Percentiles rank a stretch among this genome's conserved stretches.
Conservation (phyloP, 371 early-diverging fungal genomes). For the Lichtheimia ramosa region DNA sequence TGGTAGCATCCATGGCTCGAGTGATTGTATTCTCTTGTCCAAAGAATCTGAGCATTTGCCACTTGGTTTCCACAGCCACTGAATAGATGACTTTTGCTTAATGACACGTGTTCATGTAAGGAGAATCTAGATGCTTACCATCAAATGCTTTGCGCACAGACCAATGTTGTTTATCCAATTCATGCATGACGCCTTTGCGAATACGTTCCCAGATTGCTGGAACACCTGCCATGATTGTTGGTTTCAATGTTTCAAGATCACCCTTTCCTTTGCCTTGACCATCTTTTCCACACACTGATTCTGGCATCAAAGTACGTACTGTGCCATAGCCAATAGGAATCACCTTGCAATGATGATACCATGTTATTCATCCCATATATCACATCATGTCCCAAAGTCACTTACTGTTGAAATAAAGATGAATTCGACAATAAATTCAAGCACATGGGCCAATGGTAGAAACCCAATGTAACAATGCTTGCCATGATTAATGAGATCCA, state of each 20-base stretch:
- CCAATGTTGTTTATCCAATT: slow-evolving; percentile 66
- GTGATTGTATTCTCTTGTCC: slow-evolving; percentile 65
- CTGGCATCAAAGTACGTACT: slow-evolving; percentile 79
- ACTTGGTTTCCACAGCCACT: slow-evolving; percentile 72
- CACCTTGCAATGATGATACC: slow-evolving; percentile 31
- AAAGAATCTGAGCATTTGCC: slow-evolving; percentile 58
- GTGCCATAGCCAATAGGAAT: slow-evolving; percentile 82
- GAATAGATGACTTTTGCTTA: neutral
- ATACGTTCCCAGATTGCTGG: slow-evolving; percentile 91
- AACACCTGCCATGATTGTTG: slow-evolving; percentile 90
- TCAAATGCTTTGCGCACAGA: slow-evolving; percentile 53
- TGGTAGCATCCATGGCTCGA: slow-evolving; percentile 66
- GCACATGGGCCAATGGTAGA: slow-evolving; percentile 90
- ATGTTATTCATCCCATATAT: neutral
- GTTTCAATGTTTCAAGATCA: slow-evolving; percentile 87
- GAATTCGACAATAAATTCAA: slow-evolving; percentile 74
- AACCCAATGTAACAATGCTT: slow-evolving; percentile 76
- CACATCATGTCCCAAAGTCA: neutral
- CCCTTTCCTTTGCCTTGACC: slow-evolving; percentile 79
- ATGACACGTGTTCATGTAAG: too few relatives aligned
- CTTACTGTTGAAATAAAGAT: slow-evolving; percentile 43
- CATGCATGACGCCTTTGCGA: slow-evolving; percentile 71
- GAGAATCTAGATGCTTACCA: slow-evolving; percentile 18
- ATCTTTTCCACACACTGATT: slow-evolving; percentile 62
- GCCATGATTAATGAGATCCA: slow-evolving; percentile 34